Conservation (phyloP, 2,329 filamentous ascomycete genomes). For the Calonectria montana region DNA sequence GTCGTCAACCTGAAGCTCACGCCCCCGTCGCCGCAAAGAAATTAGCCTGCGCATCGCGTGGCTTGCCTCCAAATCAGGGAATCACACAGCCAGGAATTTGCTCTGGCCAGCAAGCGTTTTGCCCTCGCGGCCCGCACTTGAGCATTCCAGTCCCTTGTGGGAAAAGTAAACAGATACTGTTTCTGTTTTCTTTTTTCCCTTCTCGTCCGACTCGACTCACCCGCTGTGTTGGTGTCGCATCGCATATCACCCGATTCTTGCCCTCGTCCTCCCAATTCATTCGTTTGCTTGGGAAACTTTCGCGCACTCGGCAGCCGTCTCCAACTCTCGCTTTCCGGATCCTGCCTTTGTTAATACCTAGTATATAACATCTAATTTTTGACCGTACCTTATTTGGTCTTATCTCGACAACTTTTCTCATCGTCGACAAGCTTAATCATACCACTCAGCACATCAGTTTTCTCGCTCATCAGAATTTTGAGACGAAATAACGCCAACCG, state of each 20-base stretch:
- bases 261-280: conserved; percentile 11
- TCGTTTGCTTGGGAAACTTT: conserved; percentile 20
- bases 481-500: conserved; percentile 6
- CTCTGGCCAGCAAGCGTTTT: conserved; percentile 10
- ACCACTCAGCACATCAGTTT: not conserved
- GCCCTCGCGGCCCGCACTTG: conserved; percentile 32
- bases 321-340: conserved; percentile 7
- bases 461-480: conserved; percentile 1
- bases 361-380: conserved; percentile 5
- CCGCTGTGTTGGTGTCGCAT: not conserved
- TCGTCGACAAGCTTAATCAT: conserved; percentile 16
- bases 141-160: conserved; percentile 14
- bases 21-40: not conserved
- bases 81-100: not conserved
- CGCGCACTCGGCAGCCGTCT: conserved; percentile 13
- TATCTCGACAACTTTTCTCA: conserved; percentile 4
- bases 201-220: not conserved
- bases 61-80: conserved; percentile 1
- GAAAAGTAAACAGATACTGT: conserved; percentile 11
- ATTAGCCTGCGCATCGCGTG: conserved; percentile 7
- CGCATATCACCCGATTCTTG: conserved; percentile 3
- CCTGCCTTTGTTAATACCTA: conserved; percentile 14
- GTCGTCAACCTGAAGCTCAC: conserved; percentile 6
- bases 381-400: not conserved
- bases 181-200: conserved; percentile 5